These are phyloP conservation scores for Ochromonas danica DNA, from an alignment of 108 stramenopile genomes.

Conservation along the genomic window DNA sequence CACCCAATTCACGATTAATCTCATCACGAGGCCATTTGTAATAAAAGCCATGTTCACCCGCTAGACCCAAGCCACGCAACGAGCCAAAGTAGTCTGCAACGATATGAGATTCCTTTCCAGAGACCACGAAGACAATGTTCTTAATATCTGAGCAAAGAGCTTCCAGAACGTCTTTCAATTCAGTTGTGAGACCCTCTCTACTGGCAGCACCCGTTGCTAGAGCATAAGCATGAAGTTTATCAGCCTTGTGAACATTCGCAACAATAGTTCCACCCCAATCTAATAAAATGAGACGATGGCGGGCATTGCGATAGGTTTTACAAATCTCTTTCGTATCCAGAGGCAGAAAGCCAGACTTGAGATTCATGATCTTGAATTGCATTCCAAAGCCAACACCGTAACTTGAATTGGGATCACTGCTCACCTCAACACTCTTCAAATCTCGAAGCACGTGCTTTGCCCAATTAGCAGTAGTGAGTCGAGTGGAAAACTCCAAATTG, in stretches of 20 bases:
- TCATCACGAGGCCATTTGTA: conserved; percentile 25
- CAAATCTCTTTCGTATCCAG: conserved; percentile 34
- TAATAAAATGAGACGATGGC: conserved; percentile 58
- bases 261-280: conserved; percentile 67
- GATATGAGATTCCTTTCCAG: conserved; percentile 50
- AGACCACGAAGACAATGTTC: conserved; percentile 59
- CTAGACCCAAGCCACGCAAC: conserved; percentile 43
- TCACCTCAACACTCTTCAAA: conserved; percentile 56
- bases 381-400: conserved; percentile 82
- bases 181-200: conserved; percentile 29
- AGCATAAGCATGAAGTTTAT: conserved; percentile 25
- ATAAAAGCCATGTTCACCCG: conserved; percentile 60
- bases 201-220: conserved; percentile 37
- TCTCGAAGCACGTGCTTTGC: conserved; percentile 67
- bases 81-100: conserved; percentile 43
- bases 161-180: conserved; percentile 38
- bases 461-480: conserved; percentile 92
- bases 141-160: conserved; percentile 56
- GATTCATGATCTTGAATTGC: conserved; percentile 79
- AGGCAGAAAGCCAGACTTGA: conserved; percentile 52
- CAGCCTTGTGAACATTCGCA: conserved; percentile 37
- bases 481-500: conserved; percentile 77
- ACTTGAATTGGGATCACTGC: conserved; percentile 33
- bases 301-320: neutral
- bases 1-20: neutral